A percentile compares a stretch with the other conserved stretches of the same genome.
Evolutionary conservation across 2,329 filamentous ascomycete genomes (phyloP).

Genomic region (Sporothrix inflata): DNA sequence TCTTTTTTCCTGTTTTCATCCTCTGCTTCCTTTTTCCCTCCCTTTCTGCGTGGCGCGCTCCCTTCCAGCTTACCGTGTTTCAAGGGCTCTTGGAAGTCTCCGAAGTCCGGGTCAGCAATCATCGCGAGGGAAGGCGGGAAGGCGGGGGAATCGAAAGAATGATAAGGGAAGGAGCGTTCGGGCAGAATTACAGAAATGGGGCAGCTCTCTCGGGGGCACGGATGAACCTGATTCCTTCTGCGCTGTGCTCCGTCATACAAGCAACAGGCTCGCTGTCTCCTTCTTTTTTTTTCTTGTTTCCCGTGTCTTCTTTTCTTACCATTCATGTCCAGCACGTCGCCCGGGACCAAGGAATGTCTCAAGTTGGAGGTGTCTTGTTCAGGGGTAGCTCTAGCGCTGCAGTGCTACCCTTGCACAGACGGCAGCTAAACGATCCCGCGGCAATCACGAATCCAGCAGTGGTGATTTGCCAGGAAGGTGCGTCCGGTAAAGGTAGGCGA

Average conservation of each 20-base stretch:
- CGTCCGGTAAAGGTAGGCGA: background rate
- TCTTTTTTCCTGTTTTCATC: background rate
- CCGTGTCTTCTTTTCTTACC: background rate
- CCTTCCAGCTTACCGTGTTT: conserved; percentile 10
- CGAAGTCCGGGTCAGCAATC: conserved; percentile 15
- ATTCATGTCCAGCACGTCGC: background rate
- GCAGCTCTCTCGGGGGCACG: background rate
- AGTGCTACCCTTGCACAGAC: background rate
- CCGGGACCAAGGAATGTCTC: background rate
- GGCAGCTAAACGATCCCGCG: conserved; percentile 5
- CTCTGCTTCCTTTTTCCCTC: too few species aligned
- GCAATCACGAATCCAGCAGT: background rate
- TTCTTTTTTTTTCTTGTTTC: background rate
- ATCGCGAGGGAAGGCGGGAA: background rate
- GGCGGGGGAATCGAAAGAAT: background rate
- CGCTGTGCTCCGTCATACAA: background rate
- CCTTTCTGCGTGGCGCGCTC: background rate
- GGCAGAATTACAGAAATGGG: background rate
- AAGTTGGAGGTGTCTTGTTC: background rate
- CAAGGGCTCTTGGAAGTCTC: conserved; percentile 18
- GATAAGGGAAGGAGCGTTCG: background rate
- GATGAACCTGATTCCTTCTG: background rate
- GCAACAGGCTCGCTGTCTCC: background rate
- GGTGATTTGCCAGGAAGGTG: conserved; percentile 17
- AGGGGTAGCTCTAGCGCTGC: conserved; percentile 3